Base-by-base conservation (phyloP, 768 basidiomycete genomes). In the Dictyophora rubrovolvata region DNA sequence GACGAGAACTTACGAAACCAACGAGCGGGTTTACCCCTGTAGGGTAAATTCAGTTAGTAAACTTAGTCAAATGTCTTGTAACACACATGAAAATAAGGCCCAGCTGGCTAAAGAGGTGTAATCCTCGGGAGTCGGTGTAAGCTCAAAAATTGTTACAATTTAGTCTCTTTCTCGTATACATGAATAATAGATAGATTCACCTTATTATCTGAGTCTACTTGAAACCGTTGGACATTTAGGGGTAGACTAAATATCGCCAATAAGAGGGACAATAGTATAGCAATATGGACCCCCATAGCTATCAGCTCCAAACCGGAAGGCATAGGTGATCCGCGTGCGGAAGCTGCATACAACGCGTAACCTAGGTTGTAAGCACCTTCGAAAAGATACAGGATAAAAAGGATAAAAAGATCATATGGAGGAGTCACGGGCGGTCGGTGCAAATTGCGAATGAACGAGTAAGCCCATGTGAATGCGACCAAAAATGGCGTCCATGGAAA, bases 391-490 rank as follows among this genome's bases (percentile, higher is more conserved):
- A 63, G 36, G 2, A 59, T 1, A 51, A 63, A 65, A 6, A 69
- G 55, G 21, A 52, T 54, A 34, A 67, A 62, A 1, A 69, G 53
- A 42, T 67, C 67, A 55, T 65, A 65, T 4, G 65, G 63, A 1
- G 63, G 61, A 0, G 65, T 68, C 1, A 63, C 12, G 14, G 56
- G 56, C 4, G 65, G 65, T 8, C 48, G 46, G 33, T 66, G 34
- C 21, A 63, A 53, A 28, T 64, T 56, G n/a, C 62, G 63, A 5
- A 54, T 17, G 14, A 62, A 54, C 6, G 65, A 52, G 50, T 69
- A 69, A 0, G 65, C 35, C 67, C 67, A 69, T 17, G 68, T 63
- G 8, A 64, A 47, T 11, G 66, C 62, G 28, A 67, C 48, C 37
- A 65, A 48, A 14, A 68, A 52, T 12, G 56, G 36, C 42, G 9